Percentiles rank a stretch among this genome's conserved stretches.
phyloP scores from a whole-genome alignment of 306 rosid species.

The Malus asiatica region DNA sequence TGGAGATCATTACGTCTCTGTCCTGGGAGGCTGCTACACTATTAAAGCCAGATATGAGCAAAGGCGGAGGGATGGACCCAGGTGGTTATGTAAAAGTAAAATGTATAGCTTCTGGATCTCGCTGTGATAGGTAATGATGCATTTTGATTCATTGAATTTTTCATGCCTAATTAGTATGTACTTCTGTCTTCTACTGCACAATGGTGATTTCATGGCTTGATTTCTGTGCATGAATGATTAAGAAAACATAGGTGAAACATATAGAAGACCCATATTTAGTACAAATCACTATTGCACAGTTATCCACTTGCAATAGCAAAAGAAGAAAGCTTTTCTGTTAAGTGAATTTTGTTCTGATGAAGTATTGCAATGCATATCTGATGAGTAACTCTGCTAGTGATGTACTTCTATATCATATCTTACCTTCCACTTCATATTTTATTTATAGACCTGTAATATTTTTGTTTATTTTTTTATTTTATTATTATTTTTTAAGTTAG shows the following conservation, averaged over 20 bases:
- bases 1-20: conserved; percentile 75
- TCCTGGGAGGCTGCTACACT: conserved; percentile 97
- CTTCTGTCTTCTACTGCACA: background rate
- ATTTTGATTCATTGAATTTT: background rate
- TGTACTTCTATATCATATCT: background rate
- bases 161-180: background rate
- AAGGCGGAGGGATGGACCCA: conserved; percentile 94
- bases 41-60: conserved; percentile 91
- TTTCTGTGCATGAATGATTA: background rate
- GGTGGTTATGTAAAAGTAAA: conserved; percentile 91
- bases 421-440: background rate
- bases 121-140: conserved; percentile 52
- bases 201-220: background rate
- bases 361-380: background rate
- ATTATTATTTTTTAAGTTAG: no score
- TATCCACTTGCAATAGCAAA: background rate
- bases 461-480: background rate
- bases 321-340: background rate
- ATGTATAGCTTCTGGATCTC: conserved; percentile 79
- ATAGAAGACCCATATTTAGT: background rate
- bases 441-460: background rate
- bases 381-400: background rate
- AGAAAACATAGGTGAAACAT: background rate
- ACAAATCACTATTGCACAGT: background rate
- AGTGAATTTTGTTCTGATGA: background rate